Conservation (phyloP, 306 rosid genomes). For the Castanospermum australe region DNA sequence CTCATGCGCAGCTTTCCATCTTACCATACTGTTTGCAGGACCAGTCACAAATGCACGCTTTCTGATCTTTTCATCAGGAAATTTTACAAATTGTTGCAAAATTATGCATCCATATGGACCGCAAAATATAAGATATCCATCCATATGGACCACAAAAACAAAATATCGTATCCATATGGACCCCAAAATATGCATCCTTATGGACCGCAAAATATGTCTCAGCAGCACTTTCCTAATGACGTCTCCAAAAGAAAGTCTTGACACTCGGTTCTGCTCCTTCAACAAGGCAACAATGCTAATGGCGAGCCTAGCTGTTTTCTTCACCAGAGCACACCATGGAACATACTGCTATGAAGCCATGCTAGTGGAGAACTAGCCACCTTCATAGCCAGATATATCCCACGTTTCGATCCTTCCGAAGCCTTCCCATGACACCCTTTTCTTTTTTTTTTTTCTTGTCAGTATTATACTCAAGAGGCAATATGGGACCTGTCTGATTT, state of each 20-base stretch:
- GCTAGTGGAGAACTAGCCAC: slow-evolving; percentile 20
- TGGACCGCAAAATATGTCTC: slow-evolving; percentile 55
- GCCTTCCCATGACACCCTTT: slow-evolving; percentile 47
- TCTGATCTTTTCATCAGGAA: slow-evolving; percentile 55
- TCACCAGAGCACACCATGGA: slow-evolving; percentile 60
- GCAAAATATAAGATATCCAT: no score
- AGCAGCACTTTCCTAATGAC: slow-evolving; percentile 53
- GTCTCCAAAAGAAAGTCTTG: slow-evolving; percentile 61
- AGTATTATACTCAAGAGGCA: slow-evolving; percentile 43
- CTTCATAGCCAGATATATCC: slow-evolving; percentile 63
- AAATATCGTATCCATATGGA: no score
- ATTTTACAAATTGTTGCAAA: slow-evolving; percentile 61
- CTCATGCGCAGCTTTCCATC: slow-evolving; percentile 72
- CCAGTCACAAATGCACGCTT: slow-evolving; percentile 63
- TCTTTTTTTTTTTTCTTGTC: slow-evolving; percentile 46
- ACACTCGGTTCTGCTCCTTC: slow-evolving; percentile 66
- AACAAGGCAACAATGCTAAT: slow-evolving; percentile 57
- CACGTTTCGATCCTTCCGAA: slow-evolving; percentile 60
- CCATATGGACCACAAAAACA: no score
- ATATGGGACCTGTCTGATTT: slow-evolving; percentile 46
- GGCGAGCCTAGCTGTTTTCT: slow-evolving; percentile 63
- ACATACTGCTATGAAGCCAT: slow-evolving; percentile 62
- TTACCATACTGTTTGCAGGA: slow-evolving; percentile 63
- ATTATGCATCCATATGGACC: slow-evolving; percentile 74
- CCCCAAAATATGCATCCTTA: no score